Conservation (phyloP, 345 rosid species). For the Brassica incana region DNA sequence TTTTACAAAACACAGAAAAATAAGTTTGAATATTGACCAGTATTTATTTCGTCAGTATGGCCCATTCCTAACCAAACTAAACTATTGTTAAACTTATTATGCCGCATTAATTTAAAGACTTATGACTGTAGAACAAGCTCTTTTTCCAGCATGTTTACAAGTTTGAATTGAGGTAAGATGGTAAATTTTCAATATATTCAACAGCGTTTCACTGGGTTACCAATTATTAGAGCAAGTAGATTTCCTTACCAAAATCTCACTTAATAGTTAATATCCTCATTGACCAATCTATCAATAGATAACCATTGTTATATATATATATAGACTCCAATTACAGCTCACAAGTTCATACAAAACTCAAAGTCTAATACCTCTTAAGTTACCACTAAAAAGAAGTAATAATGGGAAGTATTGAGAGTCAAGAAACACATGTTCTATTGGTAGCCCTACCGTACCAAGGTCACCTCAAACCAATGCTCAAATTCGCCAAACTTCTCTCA, state of each 20-base stretch:
- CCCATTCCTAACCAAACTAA: background rate
- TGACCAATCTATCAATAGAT: background rate
- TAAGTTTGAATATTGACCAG: background rate
- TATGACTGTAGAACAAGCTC: background rate
- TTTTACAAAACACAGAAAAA: background rate
- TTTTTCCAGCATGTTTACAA: background rate
- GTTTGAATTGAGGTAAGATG: background rate
- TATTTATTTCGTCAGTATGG: background rate
- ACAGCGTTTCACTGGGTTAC: background rate
- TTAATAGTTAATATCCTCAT: background rate
- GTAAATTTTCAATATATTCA: slow-evolving; percentile 2
- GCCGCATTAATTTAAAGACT: background rate
- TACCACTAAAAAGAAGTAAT: background rate
- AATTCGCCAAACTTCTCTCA: slow-evolving; percentile 47
- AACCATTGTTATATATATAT: slow-evolving; percentile 11
- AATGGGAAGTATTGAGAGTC: slow-evolving; percentile 29
- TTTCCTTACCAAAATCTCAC: slow-evolving; percentile 8
- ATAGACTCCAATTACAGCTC: background rate
- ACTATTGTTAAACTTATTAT: background rate
- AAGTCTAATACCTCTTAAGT: background rate
- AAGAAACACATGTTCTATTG: slow-evolving; percentile 45
- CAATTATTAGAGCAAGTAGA: background rate
- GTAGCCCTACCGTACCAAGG: slow-evolving; percentile 45
- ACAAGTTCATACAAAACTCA: slow-evolving; percentile 7
- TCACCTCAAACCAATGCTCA: slow-evolving; percentile 40